Conservation (phyloP, 2,329 filamentous ascomycete genomes). For the Stromatinia cepivora region DNA sequence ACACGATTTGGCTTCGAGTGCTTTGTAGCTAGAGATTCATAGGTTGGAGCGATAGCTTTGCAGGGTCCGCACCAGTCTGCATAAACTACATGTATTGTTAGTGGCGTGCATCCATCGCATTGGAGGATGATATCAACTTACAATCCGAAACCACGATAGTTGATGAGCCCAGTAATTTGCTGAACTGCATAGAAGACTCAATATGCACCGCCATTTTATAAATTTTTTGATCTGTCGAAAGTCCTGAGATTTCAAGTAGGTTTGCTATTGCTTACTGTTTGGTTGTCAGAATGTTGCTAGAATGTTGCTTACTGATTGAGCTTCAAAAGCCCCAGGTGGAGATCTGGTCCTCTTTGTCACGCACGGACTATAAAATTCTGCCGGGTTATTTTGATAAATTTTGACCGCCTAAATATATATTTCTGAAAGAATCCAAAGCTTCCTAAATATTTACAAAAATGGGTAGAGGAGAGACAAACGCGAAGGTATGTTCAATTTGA, state of each 20-base stretch:
- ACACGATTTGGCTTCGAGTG: conserved; percentile 79
- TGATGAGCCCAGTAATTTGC: conserved; percentile 67
- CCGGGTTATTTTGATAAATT: conserved; percentile 14
- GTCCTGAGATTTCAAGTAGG: not conserved
- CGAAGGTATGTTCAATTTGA: conserved; percentile 30
- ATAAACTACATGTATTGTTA: conserved; percentile 62
- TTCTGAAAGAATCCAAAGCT: conserved; percentile 18
- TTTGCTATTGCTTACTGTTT: not conserved
- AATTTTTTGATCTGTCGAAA: not conserved
- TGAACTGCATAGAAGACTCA: conserved; percentile 69
- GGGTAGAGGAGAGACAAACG: conserved; percentile 40
- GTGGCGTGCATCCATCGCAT: conserved; percentile 35
- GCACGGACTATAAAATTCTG: conserved; percentile 27
- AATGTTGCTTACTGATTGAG: not conserved
- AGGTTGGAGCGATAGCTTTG: conserved; percentile 87
- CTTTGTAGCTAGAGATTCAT: conserved; percentile 78
- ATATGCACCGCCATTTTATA: conserved; percentile 50
- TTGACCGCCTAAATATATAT: conserved; percentile 27
- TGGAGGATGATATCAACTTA: conserved; percentile 50
- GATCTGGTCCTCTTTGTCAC: conserved; percentile 23
- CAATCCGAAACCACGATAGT: conserved; percentile 87
- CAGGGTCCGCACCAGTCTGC: conserved; percentile 95
- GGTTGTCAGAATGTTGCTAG: not conserved
- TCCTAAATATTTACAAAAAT: conserved; percentile 29
- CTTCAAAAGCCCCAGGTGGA: conserved; percentile 4